Conservation (phyloP, 2,329 filamentous ascomycete species). For the Aspergillus tamarii region DNA sequence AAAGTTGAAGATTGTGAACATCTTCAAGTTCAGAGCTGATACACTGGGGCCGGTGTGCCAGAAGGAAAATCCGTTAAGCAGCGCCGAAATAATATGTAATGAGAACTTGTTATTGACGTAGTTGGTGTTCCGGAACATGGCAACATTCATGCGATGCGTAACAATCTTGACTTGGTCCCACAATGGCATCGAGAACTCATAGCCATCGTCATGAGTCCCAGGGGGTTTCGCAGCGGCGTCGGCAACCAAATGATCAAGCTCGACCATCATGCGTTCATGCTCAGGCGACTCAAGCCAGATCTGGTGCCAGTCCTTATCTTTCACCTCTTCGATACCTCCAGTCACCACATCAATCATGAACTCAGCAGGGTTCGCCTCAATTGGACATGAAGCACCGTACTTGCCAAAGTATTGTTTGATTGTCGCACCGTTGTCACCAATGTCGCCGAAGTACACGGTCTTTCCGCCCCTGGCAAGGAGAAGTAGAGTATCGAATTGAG, state of each 20-base stretch:
- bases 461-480: conserved; percentile 68
- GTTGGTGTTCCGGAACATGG: conserved; percentile 68
- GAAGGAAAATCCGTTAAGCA: conserved; percentile 62
- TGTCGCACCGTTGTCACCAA: conserved; percentile 66
- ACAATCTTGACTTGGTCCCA: conserved; percentile 66
- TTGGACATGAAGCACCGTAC: conserved; percentile 65
- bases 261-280: conserved; percentile 57
- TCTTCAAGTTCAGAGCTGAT: conserved; percentile 69
- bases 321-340: conserved; percentile 49
- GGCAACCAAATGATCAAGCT: conserved; percentile 66
- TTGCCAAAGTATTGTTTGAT: conserved; percentile 69
- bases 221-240: conserved; percentile 46
- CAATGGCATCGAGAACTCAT: conserved; percentile 68
- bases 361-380: conserved; percentile 63
- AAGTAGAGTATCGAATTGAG: conserved; percentile 71
- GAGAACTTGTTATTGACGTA: conserved; percentile 68
- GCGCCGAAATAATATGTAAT: conserved; percentile 54
- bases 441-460: conserved; percentile 70
- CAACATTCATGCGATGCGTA: conserved; percentile 67
- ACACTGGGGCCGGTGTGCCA: conserved; percentile 67
- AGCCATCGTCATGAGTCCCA: conserved; percentile 45
- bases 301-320: conserved; percentile 67
- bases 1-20: conserved; percentile 70
- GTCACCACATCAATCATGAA: conserved; percentile 57
- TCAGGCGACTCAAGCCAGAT: conserved; percentile 70